Base-by-base conservation (phyloP, 1,284 basidiomycete genomes). In the Vanrija sp. region DNA sequence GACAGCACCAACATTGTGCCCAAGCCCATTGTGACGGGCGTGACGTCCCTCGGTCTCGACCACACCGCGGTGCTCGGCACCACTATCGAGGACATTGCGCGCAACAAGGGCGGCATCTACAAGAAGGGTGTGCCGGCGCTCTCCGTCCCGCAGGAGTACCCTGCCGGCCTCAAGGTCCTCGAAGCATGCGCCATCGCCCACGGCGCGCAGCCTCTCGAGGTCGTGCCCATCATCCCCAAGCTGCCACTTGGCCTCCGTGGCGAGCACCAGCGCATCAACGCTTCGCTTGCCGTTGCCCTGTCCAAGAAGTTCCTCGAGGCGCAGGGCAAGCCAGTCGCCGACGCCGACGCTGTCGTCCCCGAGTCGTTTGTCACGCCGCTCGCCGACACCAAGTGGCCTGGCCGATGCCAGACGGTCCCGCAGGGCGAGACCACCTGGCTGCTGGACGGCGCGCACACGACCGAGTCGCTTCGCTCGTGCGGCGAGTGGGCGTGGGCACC, bases 1-100 rank as follows among this genome's bases (percentile, higher is more conserved):
- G 96, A 99, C 73, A 92, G 91, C 67, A 99, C 96, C 28, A 99
- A 99, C 69, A 86, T 97, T 59, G 91, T 98, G 1, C 92, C 91
- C 0, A 83, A 83, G 58, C 96, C 96, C 0, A 73, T 94, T 19
- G 89, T 89, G 5, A 91, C 94, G 0, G 96, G 93, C 7, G 82
- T 98, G 42, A 89, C 92, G 7, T 84, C 92, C 10, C 82, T 98
- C 6, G 96, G 96, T 0, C 82, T 98, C 57, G 96, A 98, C 69
- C 96, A 99, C 76, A 86, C 89, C n/a, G 80, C 83, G 56, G 84
- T 98, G 18, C 82, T 99, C 0, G 96, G 96, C 3, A 88, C 88
- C 69, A 97, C 94, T 0, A 78, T 98, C 10, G 78, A 82, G 54
- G 89, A 95, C 68, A 98, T 99, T 63, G 92, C 94, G 1, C 85